A percentile compares a stretch with the other conserved stretches of the same genome.
Evolutionary conservation across 305 asterid species (phyloP).

Genomic region (Solanum hybrid): DNA sequence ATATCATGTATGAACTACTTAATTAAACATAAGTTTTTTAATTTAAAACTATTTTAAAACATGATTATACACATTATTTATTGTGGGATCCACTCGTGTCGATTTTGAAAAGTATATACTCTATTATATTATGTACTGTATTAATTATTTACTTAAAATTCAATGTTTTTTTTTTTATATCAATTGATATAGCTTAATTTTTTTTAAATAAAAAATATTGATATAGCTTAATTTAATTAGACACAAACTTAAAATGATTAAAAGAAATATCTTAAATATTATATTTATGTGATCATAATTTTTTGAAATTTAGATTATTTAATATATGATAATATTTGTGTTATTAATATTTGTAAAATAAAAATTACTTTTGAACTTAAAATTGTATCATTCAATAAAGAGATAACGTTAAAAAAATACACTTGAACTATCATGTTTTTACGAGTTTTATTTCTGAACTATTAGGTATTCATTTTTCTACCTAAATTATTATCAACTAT

Average conservation of each 20-base stretch:
- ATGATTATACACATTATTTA: background rate
- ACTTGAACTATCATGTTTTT: background rate
- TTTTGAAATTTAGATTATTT: background rate
- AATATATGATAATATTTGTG: background rate
- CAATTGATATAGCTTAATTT: too few species aligned
- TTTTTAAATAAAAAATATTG: background rate
- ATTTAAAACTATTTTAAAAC: background rate
- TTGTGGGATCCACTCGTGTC: background rate
- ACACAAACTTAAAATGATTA: background rate
- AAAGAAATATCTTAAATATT: background rate
- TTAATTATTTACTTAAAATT: too few species aligned
- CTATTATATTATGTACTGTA: background rate
- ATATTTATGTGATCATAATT: background rate
- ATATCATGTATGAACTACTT: background rate
- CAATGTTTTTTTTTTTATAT: too few species aligned
- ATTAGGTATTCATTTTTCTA: too few species aligned
- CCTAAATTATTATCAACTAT: too few species aligned
- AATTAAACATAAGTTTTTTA: background rate
- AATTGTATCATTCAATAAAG: too few species aligned
- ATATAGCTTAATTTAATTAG: background rate
- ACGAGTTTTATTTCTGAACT: too few species aligned
- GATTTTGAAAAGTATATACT: background rate
- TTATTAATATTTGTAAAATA: background rate
- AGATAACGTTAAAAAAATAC: background rate
- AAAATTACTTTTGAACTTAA: too few species aligned